phyloP scores from a whole-genome alignment of 1,139 yeast genomes.

The Lodderomyces beijingensis region DNA sequence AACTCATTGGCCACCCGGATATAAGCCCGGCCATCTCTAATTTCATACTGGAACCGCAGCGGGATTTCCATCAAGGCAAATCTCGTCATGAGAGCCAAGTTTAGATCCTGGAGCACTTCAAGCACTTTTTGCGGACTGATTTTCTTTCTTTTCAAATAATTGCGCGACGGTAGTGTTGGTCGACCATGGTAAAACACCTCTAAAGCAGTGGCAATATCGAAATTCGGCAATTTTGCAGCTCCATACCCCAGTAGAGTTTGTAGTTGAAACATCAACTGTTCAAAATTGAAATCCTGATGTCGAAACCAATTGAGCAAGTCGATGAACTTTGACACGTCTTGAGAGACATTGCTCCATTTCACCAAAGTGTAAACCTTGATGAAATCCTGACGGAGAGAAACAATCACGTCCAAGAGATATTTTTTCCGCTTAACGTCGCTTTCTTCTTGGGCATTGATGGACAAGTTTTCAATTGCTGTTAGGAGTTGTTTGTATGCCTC shows the following conservation, averaged over 20 bases:
- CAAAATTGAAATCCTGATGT: constrained; percentile 67
- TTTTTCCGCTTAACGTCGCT: constrained; percentile 63
- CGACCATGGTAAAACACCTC: constrained; percentile 78
- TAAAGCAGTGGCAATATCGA: constrained; percentile 80
- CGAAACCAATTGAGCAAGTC: constrained; percentile 86
- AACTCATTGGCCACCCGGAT: constrained; percentile 65
- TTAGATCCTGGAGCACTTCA: constrained; percentile 62
- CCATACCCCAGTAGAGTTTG: constrained; percentile 60
- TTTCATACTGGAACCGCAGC: constrained; percentile 54
- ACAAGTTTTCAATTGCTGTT: constrained; percentile 57
- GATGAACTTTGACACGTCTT: constrained; percentile 68
- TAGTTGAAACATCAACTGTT: constrained; percentile 49
- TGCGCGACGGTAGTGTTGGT: constrained; percentile 70
- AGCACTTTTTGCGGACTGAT: constrained; percentile 57
- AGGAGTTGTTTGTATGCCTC: constrained; percentile 63
- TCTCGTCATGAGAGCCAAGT: constrained; percentile 69
- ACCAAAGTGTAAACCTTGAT: constrained; percentile 77
- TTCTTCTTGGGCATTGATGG: constrained; percentile 33
- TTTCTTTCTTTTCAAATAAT: constrained; percentile 47
- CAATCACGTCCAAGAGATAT: constrained; percentile 61
- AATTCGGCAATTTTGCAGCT: constrained; percentile 86
- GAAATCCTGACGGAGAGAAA: constrained; percentile 73
- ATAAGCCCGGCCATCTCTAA: constrained; percentile 72
- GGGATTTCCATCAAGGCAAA: constrained; percentile 71
- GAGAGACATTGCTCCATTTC: constrained; percentile 78